Evolutionary conservation across 768 basidiomycete species (phyloP), one percentile per base, ranked within the genome.

Genomic region (Termitomyces heimii): DNA sequence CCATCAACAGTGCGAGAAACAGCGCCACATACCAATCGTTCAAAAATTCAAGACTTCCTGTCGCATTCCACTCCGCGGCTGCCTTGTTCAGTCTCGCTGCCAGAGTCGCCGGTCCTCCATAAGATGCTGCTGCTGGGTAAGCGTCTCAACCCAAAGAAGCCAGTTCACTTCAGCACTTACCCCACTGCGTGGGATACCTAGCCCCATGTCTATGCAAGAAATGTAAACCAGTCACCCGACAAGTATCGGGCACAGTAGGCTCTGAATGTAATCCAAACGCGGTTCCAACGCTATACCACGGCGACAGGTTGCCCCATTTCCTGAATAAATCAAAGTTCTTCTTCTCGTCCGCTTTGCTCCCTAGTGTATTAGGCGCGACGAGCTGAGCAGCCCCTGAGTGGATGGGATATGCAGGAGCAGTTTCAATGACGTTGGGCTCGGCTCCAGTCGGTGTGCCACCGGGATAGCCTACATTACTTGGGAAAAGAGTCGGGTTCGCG

Each of bases 131-230:
- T 32, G 26, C 43, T 43, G 22, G 24, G 45, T 54, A 31, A 57
- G 18, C 2, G 50, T 58, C 26, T 45, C 45, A 18, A 40, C 20
- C 29, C 56, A 47, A 45, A n/a, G 56, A n/a, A 37, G 49, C 35
- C 44, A 34, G 24, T 14, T 32, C 6, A 53, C 35, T 28, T 24
- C 14, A n/a, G 22, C 59, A 78, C 82, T 65, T 63, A 87, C 87
- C 72, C 75, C 76, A 84, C 8, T 77, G 77, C 0, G 87, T 89
- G 14, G 87, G 83, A 67, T 85, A 86, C 48, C 81, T 77, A 1
- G 91, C 90, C 22, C 92, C 92, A 67, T 94, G 92, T 31, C 92
- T 77, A 67, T 93, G 91, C 65, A 94, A 69, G 58, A 93, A 71
- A 69, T 93, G 89, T 60, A 93, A 68, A 2, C 86, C 90, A 35